Percentiles rank a stretch among this genome's conserved stretches.
These are phyloP conservation scores for Canna indica DNA, from an alignment of 176 grass and related monocot species.

Conservation along the genomic window DNA sequence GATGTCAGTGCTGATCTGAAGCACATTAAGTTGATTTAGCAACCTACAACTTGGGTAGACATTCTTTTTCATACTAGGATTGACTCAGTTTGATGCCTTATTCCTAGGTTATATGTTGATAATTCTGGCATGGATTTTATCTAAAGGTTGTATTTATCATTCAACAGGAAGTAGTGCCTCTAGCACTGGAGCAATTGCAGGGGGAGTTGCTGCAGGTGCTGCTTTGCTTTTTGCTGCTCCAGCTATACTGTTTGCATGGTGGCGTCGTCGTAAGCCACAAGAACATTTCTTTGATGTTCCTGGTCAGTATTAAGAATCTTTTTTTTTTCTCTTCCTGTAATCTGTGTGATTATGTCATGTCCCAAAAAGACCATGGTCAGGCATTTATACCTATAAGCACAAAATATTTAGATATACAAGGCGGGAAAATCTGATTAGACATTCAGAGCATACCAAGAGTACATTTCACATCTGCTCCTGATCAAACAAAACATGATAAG, in stretches of 20 bases:
- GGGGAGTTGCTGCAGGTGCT: constrained; percentile 16
- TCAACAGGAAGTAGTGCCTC: constrained; percentile 13
- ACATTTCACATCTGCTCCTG: no score
- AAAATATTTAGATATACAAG: no score
- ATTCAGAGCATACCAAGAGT: no score
- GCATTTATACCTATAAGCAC: no score
- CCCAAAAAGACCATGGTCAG: no score
- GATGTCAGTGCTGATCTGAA: not conserved
- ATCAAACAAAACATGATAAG: no score
- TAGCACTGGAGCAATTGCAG: constrained; percentile 17
- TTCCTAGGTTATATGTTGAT: not conserved
- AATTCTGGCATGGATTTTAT: not conserved
- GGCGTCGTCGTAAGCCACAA: constrained; percentile 14
- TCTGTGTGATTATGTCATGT: not conserved
- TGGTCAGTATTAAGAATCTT: not conserved
- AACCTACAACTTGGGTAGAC: not conserved
- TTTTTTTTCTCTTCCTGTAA: not conserved
- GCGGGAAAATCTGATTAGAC: no score
- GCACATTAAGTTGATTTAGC: not conserved
- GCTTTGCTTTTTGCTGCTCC: constrained; percentile 14
- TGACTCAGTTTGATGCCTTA: not conserved
- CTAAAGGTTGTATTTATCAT: not conserved
- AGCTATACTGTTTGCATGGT: constrained; percentile 13
- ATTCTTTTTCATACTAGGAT: not conserved
- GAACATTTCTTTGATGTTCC: constrained; percentile 21